A percentile compares a stretch with the other conserved stretches of the same genome.
Evolutionary conservation across 1,139 yeast species (phyloP).

Genomic region (Saccharomyces hybrid): DNA sequence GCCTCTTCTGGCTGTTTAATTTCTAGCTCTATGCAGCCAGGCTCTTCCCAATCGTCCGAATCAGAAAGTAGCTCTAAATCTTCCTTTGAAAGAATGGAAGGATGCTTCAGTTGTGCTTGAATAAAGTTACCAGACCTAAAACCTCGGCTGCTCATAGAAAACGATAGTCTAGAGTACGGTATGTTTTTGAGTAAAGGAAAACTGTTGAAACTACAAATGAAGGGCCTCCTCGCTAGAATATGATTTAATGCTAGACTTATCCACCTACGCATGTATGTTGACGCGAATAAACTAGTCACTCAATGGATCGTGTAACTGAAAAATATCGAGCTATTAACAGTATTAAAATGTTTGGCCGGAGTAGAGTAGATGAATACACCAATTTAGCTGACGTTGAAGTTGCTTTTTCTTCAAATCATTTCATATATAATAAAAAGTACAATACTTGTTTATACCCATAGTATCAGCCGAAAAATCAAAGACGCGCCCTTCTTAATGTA

Average conservation of each 20-base stretch:
- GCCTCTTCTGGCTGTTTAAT: background rate
- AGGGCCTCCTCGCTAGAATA: background rate
- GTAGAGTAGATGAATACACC: background rate
- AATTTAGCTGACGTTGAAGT: background rate
- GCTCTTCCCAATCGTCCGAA: slow-evolving; percentile 24
- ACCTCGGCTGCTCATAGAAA: background rate
- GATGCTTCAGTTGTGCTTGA: slow-evolving; percentile 1
- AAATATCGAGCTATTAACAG: background rate
- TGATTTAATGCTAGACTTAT: background rate
- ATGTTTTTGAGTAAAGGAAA: background rate
- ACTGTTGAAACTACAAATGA: background rate
- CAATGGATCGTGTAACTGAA: background rate
- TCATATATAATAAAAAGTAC: background rate
- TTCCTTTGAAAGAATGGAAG: background rate
- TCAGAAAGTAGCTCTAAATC: slow-evolving; percentile 17
- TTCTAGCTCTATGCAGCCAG: background rate
- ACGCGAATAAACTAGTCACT: background rate
- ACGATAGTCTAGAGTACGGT: background rate
- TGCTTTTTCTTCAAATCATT: background rate
- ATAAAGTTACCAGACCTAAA: background rate
- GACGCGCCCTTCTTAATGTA: background rate
- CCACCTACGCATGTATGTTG: background rate
- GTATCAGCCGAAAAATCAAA: background rate
- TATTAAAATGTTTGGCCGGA: background rate
- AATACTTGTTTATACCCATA: background rate